These are phyloP conservation scores for Vickermania ingenoplastis DNA, from an alignment of 208 protist genomes.

Conservation along the genomic window DNA sequence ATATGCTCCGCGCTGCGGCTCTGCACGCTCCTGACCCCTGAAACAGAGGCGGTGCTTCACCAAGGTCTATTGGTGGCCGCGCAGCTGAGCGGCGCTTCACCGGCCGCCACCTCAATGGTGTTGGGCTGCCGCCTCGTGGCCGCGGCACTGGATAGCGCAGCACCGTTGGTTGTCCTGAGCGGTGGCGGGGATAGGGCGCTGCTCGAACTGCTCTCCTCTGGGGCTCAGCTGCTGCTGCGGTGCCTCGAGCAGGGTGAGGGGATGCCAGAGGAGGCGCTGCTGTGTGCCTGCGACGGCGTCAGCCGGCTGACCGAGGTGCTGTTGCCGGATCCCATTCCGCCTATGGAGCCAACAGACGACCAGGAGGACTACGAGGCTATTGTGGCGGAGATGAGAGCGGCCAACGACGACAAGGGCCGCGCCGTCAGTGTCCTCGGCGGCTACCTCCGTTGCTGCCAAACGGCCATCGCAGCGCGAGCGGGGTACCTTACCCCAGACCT, in stretches of 20 bases:
- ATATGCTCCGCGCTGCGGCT: constrained; percentile 44
- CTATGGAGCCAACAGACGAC: constrained; percentile 55
- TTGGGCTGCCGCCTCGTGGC: constrained; percentile 32
- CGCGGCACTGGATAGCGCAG: constrained; percentile 42
- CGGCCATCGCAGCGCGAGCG: constrained; percentile 16
- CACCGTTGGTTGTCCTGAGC: constrained; percentile 39
- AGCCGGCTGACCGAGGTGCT: constrained; percentile 61
- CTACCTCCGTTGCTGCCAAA: constrained; percentile 14
- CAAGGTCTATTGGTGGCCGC: constrained; percentile 23
- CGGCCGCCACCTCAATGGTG: background rate
- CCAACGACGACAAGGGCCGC: constrained; percentile 21
- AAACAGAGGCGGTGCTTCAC: constrained; percentile 27
- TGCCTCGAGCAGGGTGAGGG: constrained; percentile 12
- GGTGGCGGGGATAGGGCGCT: constrained; percentile 20
- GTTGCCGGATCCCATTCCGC: constrained; percentile 29
- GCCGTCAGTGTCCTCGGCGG: constrained; percentile 11
- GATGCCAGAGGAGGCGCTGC: constrained; percentile 11
- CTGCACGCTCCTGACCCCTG: constrained; percentile 33
- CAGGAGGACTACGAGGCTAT: constrained; percentile 52
- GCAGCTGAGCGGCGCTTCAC: background rate
- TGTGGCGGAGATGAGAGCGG: constrained; percentile 7
- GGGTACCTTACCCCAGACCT: constrained; percentile 1
- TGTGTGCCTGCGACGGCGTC: constrained; percentile 57
- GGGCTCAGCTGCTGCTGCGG: constrained; percentile 25
- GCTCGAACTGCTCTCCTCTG: constrained; percentile 33